Base-by-base conservation (phyloP, 306 rosid species). In the Cucurbita pepo region DNA sequence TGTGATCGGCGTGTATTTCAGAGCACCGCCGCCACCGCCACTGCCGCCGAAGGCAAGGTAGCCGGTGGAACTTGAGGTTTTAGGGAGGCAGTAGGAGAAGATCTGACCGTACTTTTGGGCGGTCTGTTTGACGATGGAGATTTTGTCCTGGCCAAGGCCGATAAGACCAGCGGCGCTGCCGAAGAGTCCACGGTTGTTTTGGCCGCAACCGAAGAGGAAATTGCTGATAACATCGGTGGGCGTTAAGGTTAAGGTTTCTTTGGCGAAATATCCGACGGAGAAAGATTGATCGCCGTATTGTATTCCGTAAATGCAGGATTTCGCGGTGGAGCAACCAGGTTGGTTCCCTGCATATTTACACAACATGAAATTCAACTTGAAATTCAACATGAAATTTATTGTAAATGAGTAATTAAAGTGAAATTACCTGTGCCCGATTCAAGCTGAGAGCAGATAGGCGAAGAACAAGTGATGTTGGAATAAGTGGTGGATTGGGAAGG, bases 31-130 rank as follows among this genome's bases (percentile, higher is more conserved):
- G 11, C 43, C 6, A 4, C 13, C 16, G 1, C 21, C 7, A 1
- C 21, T 4, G 10, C 50, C 6, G 37, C 84, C 81, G 16, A 90
- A 90, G 70, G 74, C 16, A 41, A 90, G 88, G 57, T 77, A 71
- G 12, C 96, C 96, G 8, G 83, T 74, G 18, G 66, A 38, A 76
- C 91, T 85, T 7, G 91, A 4, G n/a, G 82, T 81, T 52, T 87
- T 71, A 0, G 96, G 97, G 1, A 92, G 85, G 54, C 96, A 92
- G 67, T 92, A 92, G 43, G 96, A 85, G 83, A 92, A 90, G 40
- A 66, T 9, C 25, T 79, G 82, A 2, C 71, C 10, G 71, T 86
- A 92, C 34, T 83, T 87, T 5, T 48, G 3, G 14, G 90, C 80
- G 0, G 91, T 88, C 55, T 90, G 97, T 66, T 86, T 80, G 69